phyloP scores from a whole-genome alignment of 2,329 filamentous ascomycete genomes.

The Paraconiothyrium brasiliense region DNA sequence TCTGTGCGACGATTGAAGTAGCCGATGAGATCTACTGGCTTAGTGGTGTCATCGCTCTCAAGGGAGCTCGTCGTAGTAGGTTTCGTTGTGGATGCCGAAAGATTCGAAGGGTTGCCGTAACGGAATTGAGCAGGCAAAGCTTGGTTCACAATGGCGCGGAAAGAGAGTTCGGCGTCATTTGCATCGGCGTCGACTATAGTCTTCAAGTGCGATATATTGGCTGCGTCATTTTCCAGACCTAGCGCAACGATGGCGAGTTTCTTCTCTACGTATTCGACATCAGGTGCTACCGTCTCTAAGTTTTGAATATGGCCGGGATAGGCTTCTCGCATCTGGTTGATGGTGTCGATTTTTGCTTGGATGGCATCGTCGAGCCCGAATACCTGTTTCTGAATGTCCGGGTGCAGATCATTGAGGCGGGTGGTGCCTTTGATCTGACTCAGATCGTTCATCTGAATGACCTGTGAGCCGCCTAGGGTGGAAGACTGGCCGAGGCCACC shows the following conservation, averaged over 20 bases:
- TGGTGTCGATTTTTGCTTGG: constrained; percentile 77
- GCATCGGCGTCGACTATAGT: constrained; percentile 71
- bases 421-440: constrained; percentile 84
- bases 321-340: constrained; percentile 76
- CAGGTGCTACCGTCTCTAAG: constrained; percentile 70
- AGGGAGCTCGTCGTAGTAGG: constrained; percentile 36
- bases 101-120: constrained; percentile 56
- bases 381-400: constrained; percentile 81
- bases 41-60: constrained; percentile 45
- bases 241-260: constrained; percentile 71
- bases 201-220: constrained; percentile 66
- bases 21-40: constrained; percentile 55
- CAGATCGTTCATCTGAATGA: constrained; percentile 39
- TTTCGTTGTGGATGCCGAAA: constrained; percentile 41
- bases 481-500: constrained; percentile 36
- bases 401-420: constrained; percentile 88
- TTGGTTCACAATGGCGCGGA: constrained; percentile 78
- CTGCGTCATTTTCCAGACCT: constrained; percentile 70
- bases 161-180: constrained; percentile 74
- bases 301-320: constrained; percentile 70
- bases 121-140: constrained; percentile 73
- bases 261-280: constrained; percentile 70
- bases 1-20: constrained; percentile 57
- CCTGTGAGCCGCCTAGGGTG: constrained; percentile 41
- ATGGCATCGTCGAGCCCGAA: constrained; percentile 82